Base-by-base conservation (phyloP, 1,284 basidiomycete genomes). In the Bondarzewia mesenterica region DNA sequence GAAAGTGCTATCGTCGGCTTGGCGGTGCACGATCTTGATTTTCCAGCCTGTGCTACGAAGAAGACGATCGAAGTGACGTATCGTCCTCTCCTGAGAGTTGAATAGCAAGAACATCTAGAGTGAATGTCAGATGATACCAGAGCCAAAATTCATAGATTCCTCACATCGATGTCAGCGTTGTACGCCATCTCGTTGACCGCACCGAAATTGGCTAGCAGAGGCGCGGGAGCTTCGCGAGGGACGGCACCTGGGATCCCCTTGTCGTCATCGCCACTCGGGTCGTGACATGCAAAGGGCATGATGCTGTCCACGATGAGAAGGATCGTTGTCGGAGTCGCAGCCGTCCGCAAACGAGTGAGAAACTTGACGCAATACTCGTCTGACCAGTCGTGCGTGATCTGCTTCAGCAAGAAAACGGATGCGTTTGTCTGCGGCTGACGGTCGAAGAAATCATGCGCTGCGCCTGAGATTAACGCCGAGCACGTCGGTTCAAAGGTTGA, bases 331-430 rank as follows among this genome's bases (percentile, higher is more conserved):
- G 38, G 26, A 6, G 22, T 42, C 6, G 46, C 46, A 23, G 27
- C 46, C 15, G 41, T 39, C 7, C 46, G 25, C 8, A 48, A 39
- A 12, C 39, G 38, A n/a, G 18, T 29, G 15, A 48, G 18, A 8
- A 48, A 37, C n/a, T 48, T 25, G 26, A 35, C 39, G 25, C 25
- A 48, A 29, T 20, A 42, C 15, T 43, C 27, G 40, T 67, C 63
- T 2, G 60, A 38, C 65, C 66, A 70, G 53, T 70, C 64, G 54
- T 71, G 68, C 5, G 63, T 51, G 26, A 70, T 59, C 20, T 55
- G 50, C 7, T 61, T 57, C 2, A 69, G 44, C 15, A 68, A 46
- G 51, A 63, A 69, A 2, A 66, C 59, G 3, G 59, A 50, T 2
- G 62, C 63, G 10, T 53, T 50, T 23, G 56, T 57, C 27, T 58